Percentiles rank a stretch among this genome's conserved stretches.
phyloP scores from a whole-genome alignment of 331 rosid species.

The Dryas integrifolia region DNA sequence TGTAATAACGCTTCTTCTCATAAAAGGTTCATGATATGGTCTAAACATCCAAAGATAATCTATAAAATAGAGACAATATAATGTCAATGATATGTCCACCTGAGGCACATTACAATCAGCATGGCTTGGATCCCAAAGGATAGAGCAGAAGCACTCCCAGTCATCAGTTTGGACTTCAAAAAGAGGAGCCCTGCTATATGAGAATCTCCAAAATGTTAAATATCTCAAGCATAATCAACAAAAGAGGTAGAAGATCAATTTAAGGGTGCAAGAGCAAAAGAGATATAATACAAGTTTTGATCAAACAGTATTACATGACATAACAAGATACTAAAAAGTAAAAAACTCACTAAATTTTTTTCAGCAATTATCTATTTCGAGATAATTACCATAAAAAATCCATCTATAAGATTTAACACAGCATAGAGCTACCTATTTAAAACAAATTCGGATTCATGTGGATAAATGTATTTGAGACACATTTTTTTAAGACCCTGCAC shows the following conservation, averaged over 20 bases:
- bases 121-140: constrained; percentile 75
- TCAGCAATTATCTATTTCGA: neutral
- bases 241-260: constrained; percentile 8
- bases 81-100: constrained; percentile 45
- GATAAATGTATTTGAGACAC: no score
- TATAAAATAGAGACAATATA: neutral
- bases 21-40: neutral
- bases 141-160: constrained; percentile 92
- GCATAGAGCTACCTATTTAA: neutral
- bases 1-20: neutral
- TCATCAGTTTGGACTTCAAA: constrained; percentile 68
- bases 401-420: neutral
- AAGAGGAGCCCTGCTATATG: constrained; percentile 71
- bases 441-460: neutral
- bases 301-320: neutral
- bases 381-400: neutral
- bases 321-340: neutral
- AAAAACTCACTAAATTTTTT: neutral
- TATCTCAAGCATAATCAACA: constrained; percentile 20
- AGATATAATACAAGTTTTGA: neutral
- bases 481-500: no score
- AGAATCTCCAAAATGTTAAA: constrained; percentile 17
- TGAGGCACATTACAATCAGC: constrained; percentile 94
- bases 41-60: neutral
- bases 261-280: neutral